Evolutionary conservation across 202 grass and related monocot genomes (phyloP), one percentile per base, ranked within the genome.

Genomic region (Setaria viridis): DNA sequence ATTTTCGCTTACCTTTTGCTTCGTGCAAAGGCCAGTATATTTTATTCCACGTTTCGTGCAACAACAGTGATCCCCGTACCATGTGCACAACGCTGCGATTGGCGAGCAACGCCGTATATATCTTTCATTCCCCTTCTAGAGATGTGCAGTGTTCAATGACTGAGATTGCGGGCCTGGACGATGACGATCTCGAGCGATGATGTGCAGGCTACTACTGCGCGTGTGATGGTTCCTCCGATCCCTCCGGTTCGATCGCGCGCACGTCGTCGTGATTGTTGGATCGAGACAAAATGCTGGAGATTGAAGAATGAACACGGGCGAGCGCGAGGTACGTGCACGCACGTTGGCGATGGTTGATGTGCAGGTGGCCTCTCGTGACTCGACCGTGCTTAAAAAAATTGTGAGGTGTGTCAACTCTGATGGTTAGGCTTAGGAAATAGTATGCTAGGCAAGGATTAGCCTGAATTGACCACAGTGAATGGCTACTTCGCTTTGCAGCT

Each of bases 121-220:
- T 48, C 25, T 54, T 19, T n/a, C 34, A 11, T 60, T 60, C 57
- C 57, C 57, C n/a, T 29, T 5, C 56, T 50, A 3, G 48, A 50
- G n/a, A 60, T 3, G 2, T 60, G 20, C 43, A 32, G 16, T 30
- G 58, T 41, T 25, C 57, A 62, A 83, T 50, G 58, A 84, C 53
- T 65, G 33, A 17, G 20, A 43, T 33, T 33, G 35, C 35, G 46
- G 62, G 20, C 17, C 16, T 14, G 10, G 47, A 33, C 70, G 46
- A 72, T 3, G 69, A 72, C 5, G 0, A 7, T 54, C 51, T 54
- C 16, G 19, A 29, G 25, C 46, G 69, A 85, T 25, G 83, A 78
- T 60, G 83, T 85, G 83, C 83, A 78, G 74, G 83, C 74, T 72
- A 72, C 69, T 71, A 48, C 3, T 60, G 12, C n/a, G 49, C 16